Conservation (phyloP, 2,329 filamentous ascomycete genomes). For the Pseudocercospora eumusae region DNA sequence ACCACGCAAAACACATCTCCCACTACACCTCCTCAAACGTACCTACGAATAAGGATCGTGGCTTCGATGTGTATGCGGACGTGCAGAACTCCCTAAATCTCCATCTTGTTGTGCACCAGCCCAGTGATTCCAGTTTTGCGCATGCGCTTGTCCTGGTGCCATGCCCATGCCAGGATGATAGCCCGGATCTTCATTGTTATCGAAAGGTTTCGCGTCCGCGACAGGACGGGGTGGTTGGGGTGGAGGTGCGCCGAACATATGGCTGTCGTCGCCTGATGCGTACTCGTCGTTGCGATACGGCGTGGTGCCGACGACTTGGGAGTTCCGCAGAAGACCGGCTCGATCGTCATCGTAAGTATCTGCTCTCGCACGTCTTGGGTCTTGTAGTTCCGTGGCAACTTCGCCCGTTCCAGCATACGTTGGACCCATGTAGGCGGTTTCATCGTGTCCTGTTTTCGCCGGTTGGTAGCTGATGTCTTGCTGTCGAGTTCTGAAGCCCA, state of each 20-base stretch:
- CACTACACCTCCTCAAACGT: neutral
- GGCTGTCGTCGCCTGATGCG: neutral
- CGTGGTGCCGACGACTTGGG: constrained; percentile 18
- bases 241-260: constrained; percentile 8
- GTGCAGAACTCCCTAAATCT: constrained; percentile 8
- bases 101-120: constrained; percentile 12
- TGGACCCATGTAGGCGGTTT: constrained; percentile 29
- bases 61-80: constrained; percentile 19
- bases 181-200: constrained; percentile 23
- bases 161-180: constrained; percentile 35
- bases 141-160: constrained; percentile 20
- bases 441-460: constrained; percentile 22
- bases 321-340: constrained; percentile 32
- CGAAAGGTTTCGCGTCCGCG: constrained; percentile 22
- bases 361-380: constrained; percentile 17
- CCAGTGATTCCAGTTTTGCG: constrained; percentile 27
- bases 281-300: constrained; percentile 23
- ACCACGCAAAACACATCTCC: neutral
- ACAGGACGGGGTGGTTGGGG: constrained; percentile 8
- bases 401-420: constrained; percentile 26
- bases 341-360: constrained; percentile 35
- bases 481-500: constrained; percentile 64
- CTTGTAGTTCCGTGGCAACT: constrained; percentile 31
- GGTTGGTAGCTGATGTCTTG: constrained; percentile 46
- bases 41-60: constrained; percentile 13